Evolutionary conservation across 2,329 filamentous ascomycete genomes (phyloP).

Genomic region (Canariomyces notabilis): DNA sequence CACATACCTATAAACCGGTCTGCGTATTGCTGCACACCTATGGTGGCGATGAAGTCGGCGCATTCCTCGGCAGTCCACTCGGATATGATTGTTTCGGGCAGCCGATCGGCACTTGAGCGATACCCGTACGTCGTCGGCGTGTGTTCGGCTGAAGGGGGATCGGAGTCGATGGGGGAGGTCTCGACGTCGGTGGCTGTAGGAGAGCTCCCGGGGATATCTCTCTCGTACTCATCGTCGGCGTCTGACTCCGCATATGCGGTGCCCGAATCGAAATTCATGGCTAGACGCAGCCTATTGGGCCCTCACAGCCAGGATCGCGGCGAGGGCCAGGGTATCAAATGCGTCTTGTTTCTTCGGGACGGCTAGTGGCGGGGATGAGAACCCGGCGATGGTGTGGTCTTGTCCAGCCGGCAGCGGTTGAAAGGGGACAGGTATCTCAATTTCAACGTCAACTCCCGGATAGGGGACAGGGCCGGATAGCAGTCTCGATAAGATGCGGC

Average conservation of each 20-base stretch:
- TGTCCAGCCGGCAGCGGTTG: constrained; percentile 4
- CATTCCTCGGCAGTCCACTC: constrained; percentile 84
- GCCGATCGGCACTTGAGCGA: constrained; percentile 56
- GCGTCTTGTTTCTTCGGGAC: not conserved
- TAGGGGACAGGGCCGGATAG: constrained; percentile 17
- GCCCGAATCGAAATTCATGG: constrained; percentile 36
- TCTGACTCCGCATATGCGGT: constrained; percentile 74
- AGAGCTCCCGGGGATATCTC: constrained; percentile 62
- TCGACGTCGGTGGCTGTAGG: constrained; percentile 64
- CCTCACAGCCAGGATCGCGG: constrained; percentile 22
- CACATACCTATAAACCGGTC: constrained; percentile 72
- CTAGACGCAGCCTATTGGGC: constrained; percentile 14
- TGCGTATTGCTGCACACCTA: constrained; percentile 78
- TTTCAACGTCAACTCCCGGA: no score
- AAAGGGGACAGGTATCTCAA: constrained; percentile 27
- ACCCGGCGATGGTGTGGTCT: constrained; percentile 10
- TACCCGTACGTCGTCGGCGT: constrained; percentile 75
- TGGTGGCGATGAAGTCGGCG: constrained; percentile 76
- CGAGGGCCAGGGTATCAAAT: constrained; percentile 14
- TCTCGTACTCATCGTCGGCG: constrained; percentile 79
- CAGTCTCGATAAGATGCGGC: constrained; percentile 10
- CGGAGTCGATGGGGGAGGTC: constrained; percentile 65
- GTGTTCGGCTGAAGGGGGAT: constrained; percentile 65
- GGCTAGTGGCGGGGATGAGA: not conserved
- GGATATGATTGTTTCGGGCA: constrained; percentile 70